Percentiles rank a stretch among this genome's conserved stretches.
Evolutionary conservation across 192 early-diverging fungal species (phyloP).

Genomic region (Backusella luteola): DNA sequence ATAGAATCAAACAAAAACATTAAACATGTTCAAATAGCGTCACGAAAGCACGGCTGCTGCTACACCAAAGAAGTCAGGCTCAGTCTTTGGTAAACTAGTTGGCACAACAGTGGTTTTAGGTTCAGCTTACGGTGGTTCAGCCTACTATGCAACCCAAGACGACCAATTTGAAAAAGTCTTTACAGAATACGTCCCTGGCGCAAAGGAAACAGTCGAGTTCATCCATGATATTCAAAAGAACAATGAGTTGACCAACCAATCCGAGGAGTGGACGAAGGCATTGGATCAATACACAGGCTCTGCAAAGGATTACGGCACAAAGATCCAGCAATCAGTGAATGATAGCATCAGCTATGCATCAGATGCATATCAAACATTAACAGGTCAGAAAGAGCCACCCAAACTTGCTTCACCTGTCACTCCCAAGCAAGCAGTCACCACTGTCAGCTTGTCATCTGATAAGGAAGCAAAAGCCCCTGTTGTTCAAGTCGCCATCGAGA

Average conservation of each 20-base stretch:
- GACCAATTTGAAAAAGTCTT: constrained; percentile 56
- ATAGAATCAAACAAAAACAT: background rate
- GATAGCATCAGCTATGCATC: constrained; percentile 32
- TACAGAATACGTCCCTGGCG: constrained; percentile 56
- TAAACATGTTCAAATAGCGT: constrained; percentile 8
- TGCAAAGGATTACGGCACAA: constrained; percentile 20
- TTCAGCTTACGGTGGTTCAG: constrained; percentile 28
- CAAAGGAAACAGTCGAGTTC: constrained; percentile 46
- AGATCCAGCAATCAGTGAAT: constrained; percentile 18
- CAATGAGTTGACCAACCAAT: constrained; percentile 27
- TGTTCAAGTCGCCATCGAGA: background rate
- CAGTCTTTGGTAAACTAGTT: background rate
- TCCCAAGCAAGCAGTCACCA: background rate
- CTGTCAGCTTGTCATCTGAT: background rate
- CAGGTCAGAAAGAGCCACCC: background rate
- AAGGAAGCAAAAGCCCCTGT: background rate
- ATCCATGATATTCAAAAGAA: constrained; percentile 49
- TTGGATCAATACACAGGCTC: constrained; percentile 8
- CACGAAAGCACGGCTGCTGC: constrained; percentile 18
- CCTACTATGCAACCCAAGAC: constrained; percentile 47
- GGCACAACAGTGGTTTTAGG: background rate
- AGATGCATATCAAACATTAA: constrained; percentile 26
- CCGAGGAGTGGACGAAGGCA: constrained; percentile 28
- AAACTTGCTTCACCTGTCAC: background rate
- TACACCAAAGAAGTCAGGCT: background rate